Base-by-base conservation (phyloP, 768 basidiomycete species). In the Amanita thiersii region DNA sequence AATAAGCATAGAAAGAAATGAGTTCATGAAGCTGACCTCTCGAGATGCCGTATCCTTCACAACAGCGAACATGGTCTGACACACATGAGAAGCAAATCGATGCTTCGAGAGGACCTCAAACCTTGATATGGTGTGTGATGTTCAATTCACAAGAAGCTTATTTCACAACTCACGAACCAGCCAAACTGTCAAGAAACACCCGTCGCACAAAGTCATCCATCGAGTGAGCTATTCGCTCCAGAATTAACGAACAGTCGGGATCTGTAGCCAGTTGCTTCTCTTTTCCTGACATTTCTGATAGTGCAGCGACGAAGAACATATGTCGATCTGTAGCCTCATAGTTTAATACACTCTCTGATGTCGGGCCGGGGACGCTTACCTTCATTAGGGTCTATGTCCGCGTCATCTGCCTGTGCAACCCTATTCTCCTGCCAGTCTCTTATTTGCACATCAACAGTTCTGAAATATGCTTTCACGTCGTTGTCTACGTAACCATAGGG, bases 181-280 rank as follows among this genome's bases (percentile, higher is more conserved):
- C 72, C 52, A 99, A 63, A 46, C 81, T 79, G 60, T 96, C 93
- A 44, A 89, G 63, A 47, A 98, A 86, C 4, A 94, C 91, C 41
- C 94, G 73, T 38, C 89, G 72, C n/a, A 86, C 84, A 61, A 92
- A 93, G 60, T 97, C 92, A 55, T 96, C 91, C 86, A 98, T 91
- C 1, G 91, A 92, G 55, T 92, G 75, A 7, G 79, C 56, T 73
- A 98, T 82, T 50, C 93, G 72, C 59, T 99, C 96, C 40, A 99
- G 59, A 34, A 97, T 76, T 8, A 84, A 70, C 1, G 93, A 91
- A 53, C 90, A 93, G 46, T 98, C 92, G 4, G 89, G 87, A 59
- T 99, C 96, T 1, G 92, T 92, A 0, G 91, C 81, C 8, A 96
- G 75, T 46, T 85, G 80, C 39, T 83, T 81, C 62, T 98, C 96